Evolutionary conservation across 768 basidiomycete genomes (phyloP).

Genomic region (Fomitopsis pulvina): DNA sequence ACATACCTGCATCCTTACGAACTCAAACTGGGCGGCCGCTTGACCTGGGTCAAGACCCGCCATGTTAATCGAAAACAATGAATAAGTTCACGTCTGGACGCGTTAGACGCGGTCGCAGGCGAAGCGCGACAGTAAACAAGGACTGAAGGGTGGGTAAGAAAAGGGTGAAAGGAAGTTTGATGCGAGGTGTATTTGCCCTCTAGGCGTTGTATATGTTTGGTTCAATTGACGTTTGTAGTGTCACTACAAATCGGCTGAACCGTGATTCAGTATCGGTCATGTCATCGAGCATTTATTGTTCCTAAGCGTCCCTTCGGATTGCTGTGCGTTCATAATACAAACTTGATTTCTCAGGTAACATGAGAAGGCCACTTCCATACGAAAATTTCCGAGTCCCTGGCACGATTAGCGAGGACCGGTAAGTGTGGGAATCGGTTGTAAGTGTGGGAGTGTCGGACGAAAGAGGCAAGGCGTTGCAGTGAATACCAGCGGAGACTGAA

Average conservation of each 20-base stretch:
- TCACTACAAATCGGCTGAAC: conserved; percentile 11
- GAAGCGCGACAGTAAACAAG: conserved; percentile 14
- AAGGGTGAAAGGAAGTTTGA: conserved; percentile 31
- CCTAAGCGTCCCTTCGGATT: background rate
- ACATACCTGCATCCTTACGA: conserved; percentile 25
- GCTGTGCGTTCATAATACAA: background rate
- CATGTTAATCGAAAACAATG: background rate
- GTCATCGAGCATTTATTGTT: conserved; percentile 5
- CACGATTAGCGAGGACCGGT: no score
- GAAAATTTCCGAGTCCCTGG: no score
- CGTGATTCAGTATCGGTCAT: conserved; percentile 5
- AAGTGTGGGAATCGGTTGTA: background rate
- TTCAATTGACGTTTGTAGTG: conserved; percentile 15
- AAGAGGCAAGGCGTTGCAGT: conserved; percentile 10
- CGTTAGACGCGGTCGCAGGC: conserved; percentile 20
- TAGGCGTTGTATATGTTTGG: conserved; percentile 23
- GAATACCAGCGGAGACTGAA: conserved; percentile 21
- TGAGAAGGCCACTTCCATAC: no score
- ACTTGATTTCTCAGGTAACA: no score
- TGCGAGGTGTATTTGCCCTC: conserved; percentile 11
- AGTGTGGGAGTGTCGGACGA: conserved; percentile 17
- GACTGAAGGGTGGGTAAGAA: conserved; percentile 32
- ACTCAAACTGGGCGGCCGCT: conserved; percentile 22
- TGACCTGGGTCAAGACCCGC: conserved; percentile 5
- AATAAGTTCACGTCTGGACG: conserved; percentile 3